A percentile compares a stretch with the other conserved stretches of the same genome.
Evolutionary conservation across 108 stramenopile species (phyloP).

Genomic region (Thalassiosira profunda): DNA sequence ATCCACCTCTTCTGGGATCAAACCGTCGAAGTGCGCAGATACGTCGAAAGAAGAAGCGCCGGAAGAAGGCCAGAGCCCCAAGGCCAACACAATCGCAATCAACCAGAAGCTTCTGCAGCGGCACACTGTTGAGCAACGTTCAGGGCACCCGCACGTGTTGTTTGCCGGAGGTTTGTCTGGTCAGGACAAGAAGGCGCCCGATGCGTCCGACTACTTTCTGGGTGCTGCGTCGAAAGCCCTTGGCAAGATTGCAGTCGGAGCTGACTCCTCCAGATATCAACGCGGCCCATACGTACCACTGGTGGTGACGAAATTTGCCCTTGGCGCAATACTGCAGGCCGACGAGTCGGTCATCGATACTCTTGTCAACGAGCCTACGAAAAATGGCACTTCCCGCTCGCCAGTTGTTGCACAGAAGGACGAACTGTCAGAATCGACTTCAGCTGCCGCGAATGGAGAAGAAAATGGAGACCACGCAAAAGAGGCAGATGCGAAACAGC

Average conservation of each 20-base stretch:
- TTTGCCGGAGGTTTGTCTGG: conserved; percentile 60
- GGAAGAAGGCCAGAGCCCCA: neutral
- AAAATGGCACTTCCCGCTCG: neutral
- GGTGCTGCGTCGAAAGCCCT: conserved; percentile 75
- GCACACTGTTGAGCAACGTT: too few species aligned
- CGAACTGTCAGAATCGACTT: conserved; percentile 2
- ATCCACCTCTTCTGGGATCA: conserved; percentile 2
- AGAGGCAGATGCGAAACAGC: neutral
- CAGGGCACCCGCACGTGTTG: too few species aligned
- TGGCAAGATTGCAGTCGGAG: conserved; percentile 69
- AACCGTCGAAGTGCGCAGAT: neutral
- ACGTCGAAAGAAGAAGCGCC: neutral
- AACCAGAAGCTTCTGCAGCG: neutral
- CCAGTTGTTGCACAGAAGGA: conserved; percentile 1
- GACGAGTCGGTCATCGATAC: conserved; percentile 52
- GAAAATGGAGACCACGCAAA: conserved; percentile 12
- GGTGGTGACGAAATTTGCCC: conserved; percentile 73
- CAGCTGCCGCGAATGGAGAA: conserved; percentile 6
- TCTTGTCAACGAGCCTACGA: conserved; percentile 21
- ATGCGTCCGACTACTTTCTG: conserved; percentile 72
- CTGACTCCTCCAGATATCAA: conserved; percentile 80
- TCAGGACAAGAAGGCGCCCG: conserved; percentile 64
- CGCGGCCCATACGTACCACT: conserved; percentile 81
- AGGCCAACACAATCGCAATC: neutral
- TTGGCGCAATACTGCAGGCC: conserved; percentile 73